These are phyloP conservation scores for Sideroxylon spinosum DNA, from an alignment of 179 eudicot species.

Conservation along the genomic window DNA sequence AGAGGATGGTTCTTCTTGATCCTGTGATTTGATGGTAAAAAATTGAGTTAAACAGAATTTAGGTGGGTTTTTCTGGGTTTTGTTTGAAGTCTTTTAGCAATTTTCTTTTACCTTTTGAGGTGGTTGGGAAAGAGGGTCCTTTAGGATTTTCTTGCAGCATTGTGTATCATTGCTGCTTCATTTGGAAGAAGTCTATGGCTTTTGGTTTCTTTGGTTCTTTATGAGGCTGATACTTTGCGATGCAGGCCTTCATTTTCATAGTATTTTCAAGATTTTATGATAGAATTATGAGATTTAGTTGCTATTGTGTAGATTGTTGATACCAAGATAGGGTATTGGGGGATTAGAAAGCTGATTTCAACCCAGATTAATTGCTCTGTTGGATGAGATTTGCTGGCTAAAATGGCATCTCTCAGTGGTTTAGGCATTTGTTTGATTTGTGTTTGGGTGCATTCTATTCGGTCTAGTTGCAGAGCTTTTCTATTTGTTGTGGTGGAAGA, in stretches of 20 bases:
- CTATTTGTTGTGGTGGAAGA: constrained; percentile 74
- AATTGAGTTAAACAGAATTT: too few relatives aligned
- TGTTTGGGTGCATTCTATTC: constrained; percentile 62
- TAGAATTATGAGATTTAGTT: not conserved
- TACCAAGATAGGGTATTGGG: not conserved
- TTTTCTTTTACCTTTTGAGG: not conserved
- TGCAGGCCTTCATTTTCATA: not conserved
- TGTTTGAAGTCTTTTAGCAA: not conserved
- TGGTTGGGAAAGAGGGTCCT: constrained; percentile 8
- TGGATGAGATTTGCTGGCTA: constrained; percentile 15
- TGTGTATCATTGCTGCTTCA: not conserved
- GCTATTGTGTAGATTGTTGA: not conserved
- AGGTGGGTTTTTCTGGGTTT: too few relatives aligned
- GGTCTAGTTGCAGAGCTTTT: constrained; percentile 71
- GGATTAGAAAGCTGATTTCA: constrained; percentile 12
- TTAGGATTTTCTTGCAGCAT: not conserved
- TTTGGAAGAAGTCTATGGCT: too few relatives aligned
- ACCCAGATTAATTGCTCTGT: constrained; percentile 5
- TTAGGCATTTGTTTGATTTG: constrained; percentile 63
- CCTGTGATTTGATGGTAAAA: too few relatives aligned
- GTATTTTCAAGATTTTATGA: not conserved
- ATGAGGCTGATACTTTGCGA: too few relatives aligned
- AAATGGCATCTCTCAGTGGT: constrained; percentile 64
- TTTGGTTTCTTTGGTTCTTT: too few relatives aligned
- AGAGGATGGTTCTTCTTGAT: constrained; percentile 25